Evolutionary conservation across 2,329 filamentous ascomycete genomes (phyloP).

Genomic region (Akanthomyces lecanii): DNA sequence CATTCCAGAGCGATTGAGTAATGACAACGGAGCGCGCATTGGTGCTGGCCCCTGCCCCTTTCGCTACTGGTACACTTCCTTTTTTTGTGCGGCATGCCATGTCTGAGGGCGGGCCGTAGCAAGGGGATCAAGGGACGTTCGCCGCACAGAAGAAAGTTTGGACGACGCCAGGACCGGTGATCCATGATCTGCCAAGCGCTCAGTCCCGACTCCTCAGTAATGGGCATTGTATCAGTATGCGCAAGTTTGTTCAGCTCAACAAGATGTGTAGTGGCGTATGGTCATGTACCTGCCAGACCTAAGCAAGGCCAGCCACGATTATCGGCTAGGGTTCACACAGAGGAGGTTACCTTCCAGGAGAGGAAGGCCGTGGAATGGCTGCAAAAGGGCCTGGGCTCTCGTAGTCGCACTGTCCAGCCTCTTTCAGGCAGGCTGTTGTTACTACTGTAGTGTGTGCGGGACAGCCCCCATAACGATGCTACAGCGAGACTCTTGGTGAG

Average conservation of each 20-base stretch:
- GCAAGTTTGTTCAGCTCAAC: neutral
- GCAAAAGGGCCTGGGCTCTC: neutral
- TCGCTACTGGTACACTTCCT: neutral
- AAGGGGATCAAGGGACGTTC: neutral
- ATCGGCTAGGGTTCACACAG: neutral
- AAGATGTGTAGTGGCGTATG: neutral
- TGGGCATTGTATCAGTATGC: neutral
- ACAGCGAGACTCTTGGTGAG: neutral
- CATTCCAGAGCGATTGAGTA: neutral
- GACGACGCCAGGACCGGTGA: neutral
- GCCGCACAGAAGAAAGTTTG: conserved; percentile 9
- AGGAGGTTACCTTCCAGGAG: conserved; percentile 2
- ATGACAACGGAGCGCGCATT: neutral
- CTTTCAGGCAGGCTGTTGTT: neutral
- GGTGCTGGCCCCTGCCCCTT: conserved; percentile 6
- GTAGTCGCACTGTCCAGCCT: neutral
- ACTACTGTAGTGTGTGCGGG: neutral
- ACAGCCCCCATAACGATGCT: neutral
- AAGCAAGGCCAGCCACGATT: neutral
- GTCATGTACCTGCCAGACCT: neutral
- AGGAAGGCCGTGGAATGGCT: conserved; percentile 7
- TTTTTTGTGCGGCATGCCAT: neutral
- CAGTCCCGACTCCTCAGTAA: neutral
- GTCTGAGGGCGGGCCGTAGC: neutral
- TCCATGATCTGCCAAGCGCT: conserved; percentile 1